These are phyloP conservation scores for Curvularia lunata DNA, from an alignment of 2,329 filamentous ascomycete species.

Conservation along the genomic window DNA sequence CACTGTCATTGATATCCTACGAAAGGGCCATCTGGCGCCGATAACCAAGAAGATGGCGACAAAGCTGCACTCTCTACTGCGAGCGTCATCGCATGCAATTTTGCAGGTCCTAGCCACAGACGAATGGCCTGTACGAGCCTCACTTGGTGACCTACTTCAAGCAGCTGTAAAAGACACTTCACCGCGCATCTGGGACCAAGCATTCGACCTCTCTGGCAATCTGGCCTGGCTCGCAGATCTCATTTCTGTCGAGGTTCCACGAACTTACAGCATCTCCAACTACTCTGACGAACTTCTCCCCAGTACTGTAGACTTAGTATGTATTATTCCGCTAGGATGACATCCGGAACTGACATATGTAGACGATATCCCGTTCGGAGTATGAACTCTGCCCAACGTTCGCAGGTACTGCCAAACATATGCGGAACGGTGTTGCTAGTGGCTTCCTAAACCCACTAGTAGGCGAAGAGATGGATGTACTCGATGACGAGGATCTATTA, in stretches of 20 bases:
- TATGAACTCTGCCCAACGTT: slow-evolving; percentile 54
- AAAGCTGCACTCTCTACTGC: slow-evolving; percentile 31
- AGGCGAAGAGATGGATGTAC: slow-evolving; percentile 45
- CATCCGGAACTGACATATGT: not conserved
- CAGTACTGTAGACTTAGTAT: slow-evolving; percentile 56
- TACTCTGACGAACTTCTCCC: slow-evolving; percentile 59
- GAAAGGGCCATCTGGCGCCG: slow-evolving; percentile 33
- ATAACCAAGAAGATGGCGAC: slow-evolving; percentile 34
- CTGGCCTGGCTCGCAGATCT: slow-evolving; percentile 31
- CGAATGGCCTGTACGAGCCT: slow-evolving; percentile 35
- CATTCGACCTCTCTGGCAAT: slow-evolving; percentile 28
- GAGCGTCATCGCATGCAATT: slow-evolving; percentile 30
- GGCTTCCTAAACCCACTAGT: slow-evolving; percentile 62
- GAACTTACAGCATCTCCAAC: slow-evolving; percentile 51
- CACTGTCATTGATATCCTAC: slow-evolving; percentile 31
- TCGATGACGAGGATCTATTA: slow-evolving; percentile 56
- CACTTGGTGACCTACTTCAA: slow-evolving; percentile 33
- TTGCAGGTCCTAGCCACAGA: slow-evolving; percentile 33
- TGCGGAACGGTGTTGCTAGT: slow-evolving; percentile 58
- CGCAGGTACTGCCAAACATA: slow-evolving; percentile 20
- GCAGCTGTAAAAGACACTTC: slow-evolving; percentile 33
- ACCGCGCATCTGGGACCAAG: slow-evolving; percentile 33
- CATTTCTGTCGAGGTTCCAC: slow-evolving; percentile 30
- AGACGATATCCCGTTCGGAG: slow-evolving; percentile 59
- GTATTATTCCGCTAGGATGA: slow-evolving; percentile 1